Percentiles rank a stretch among this genome's conserved stretches.
These are phyloP conservation scores for Solanum dulcamara DNA, from an alignment of 257 asterid genomes.

Conservation along the genomic window DNA sequence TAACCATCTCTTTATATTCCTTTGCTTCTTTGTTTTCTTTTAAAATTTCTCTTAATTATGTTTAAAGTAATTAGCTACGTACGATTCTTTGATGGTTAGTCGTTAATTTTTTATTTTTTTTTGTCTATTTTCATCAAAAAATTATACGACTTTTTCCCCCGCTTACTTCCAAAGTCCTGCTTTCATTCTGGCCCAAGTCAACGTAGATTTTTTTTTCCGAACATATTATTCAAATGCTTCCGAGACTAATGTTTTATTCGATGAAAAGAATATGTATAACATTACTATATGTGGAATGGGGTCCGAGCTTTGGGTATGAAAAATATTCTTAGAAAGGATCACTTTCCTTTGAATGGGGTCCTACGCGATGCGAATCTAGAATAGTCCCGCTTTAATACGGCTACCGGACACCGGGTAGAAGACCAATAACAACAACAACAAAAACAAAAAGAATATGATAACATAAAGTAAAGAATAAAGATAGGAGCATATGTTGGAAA, in stretches of 20 bases:
- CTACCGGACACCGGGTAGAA: no score
- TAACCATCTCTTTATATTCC: not conserved
- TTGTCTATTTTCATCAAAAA: not conserved
- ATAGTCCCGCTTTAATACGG: no score
- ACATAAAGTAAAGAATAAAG: not conserved
- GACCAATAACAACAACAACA: not conserved
- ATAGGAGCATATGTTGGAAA: no score
- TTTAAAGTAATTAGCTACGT: not conserved
- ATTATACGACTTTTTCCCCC: not conserved
- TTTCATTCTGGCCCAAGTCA: not conserved
- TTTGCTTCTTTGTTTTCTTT: not conserved
- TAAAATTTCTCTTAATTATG: not conserved
- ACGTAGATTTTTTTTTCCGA: not conserved
- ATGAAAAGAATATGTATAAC: not conserved
- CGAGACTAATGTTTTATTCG: not conserved
- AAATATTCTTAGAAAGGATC: no score
- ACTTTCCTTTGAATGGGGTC: not conserved
- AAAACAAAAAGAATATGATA: not conserved
- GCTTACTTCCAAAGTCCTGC: no score
- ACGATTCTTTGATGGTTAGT: not conserved
- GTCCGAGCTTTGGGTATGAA: no score
- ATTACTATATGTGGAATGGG: not conserved
- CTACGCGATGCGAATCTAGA: no score
- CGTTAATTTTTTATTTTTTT: no score
- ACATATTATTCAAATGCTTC: not conserved